Evolutionary conservation across 345 rosid species (phyloP), one percentile per base, ranked within the genome.

Genomic region (Eucalyptus cloeziana): DNA sequence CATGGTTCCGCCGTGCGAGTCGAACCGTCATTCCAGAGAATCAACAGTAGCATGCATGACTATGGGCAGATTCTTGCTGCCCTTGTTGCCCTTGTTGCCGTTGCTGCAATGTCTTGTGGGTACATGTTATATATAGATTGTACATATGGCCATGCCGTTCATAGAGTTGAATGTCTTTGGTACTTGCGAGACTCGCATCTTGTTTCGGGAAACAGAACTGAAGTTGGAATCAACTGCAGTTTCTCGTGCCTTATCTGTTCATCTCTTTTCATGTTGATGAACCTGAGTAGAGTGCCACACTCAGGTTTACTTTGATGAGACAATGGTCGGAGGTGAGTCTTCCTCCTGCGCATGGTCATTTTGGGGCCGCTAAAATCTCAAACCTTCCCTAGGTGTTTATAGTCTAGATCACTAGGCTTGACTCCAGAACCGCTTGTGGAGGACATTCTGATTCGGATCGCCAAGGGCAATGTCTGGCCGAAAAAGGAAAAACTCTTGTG

Each of bases 1-100:
- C 96, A 30, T 95, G 96, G 96, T 95, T 95, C 89, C 95, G 96
- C 87, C 94, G 96, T 9, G 96, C 95, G 13, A 90, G 92, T 83
- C 92, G 33, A 24, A 90, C 93, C 43, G 5, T 52, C 17, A 19
- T 47, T 49, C 89, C 87, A 13, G 89, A 89, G 16, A 89, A 56
- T 71, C 60, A 7, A 56, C 40, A 52, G 87, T 86, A 56, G 64
- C 8, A 25, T 86, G 83, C 27, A 76, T 37, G 45, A 21, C 83
- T 37, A 37, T 76, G 83, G 81, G 45, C 47, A 10, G 47, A 76
- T 37, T 76, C 47, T 76, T 21, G 27, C 83, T 11, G 83, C 15
- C 43, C 45, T 37, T 76, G 83, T 19, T 11, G 83, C 15, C 43
- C 45, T 37, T 76, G 83, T 19, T 76, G 45, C 83, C 8, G 12